Evolutionary conservation across 2,329 filamentous ascomycete species (phyloP), one percentile per base, ranked within the genome.

Genomic region (Trichoderma oligosporum): DNA sequence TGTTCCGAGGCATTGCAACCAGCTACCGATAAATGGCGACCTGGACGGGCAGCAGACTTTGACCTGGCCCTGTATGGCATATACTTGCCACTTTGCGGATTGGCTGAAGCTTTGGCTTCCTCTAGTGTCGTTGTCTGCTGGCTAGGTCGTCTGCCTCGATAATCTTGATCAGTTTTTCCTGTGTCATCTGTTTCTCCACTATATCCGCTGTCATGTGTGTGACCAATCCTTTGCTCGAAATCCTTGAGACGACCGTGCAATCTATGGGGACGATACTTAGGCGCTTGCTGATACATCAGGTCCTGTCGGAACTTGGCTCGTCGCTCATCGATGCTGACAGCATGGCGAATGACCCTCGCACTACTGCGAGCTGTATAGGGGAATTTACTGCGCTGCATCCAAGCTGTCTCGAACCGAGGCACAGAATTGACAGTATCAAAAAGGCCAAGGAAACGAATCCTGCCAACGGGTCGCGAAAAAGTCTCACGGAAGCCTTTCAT

Each of bases 381-480:
- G 39, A 91, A 91, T 67, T 87, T 90, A 66, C 81, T 89, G 35
- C 89, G 82, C 66, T 89, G 82, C 86, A 93, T 92, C 82, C 85
- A 89, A 0, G 81, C 79, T 2, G 78, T 82, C 70, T 94, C 89
- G 59, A 94, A 94, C 3, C 82, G 79, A 1, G 88, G 88, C 0
- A 92, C 88, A 12, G 85, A 89, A 65, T 92, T 92, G 61, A 93
- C 89, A 0, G 88, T 91, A 64, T 93, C 89, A 61, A 93, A 94
- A 0, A 94, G 77, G 0, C 89, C 89, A 1, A 94, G 76, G 63
- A 93, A 92, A 2, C 81, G 80, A 60, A 93, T 90, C 0, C 87
- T 80, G 9, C 84, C 80, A 1, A 91, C 86, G 0, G 88, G 88
- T 0, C 89, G 77, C 39, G 85, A 88, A 67, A 94, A 94, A 0